These are phyloP conservation scores for Claviceps fusiformis DNA, from an alignment of 2,329 filamentous ascomycete species.

Conservation along the genomic window DNA sequence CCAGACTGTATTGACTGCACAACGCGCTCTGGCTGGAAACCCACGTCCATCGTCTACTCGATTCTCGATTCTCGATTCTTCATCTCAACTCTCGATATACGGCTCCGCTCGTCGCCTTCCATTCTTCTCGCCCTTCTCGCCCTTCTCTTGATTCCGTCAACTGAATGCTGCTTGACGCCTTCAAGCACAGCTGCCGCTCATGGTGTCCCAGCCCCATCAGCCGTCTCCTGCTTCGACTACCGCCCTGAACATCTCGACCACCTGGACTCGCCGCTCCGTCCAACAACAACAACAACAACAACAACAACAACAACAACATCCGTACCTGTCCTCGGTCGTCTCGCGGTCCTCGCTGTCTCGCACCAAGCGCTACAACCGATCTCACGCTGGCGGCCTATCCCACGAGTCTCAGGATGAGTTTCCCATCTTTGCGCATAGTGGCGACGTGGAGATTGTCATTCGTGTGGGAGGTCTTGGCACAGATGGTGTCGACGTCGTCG, in stretches of 20 bases:
- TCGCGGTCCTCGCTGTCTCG: slow-evolving; percentile 47
- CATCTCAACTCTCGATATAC: not conserved
- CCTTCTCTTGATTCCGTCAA: not conserved
- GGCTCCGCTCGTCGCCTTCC: not conserved
- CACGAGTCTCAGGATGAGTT: slow-evolving; percentile 78
- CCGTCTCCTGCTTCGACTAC: slow-evolving; percentile 8
- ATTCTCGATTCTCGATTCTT: not conserved
- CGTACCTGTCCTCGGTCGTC: slow-evolving; percentile 34
- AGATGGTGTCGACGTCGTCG: slow-evolving; percentile 32
- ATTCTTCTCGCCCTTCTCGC: no score
- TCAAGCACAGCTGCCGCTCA: slow-evolving; percentile 20
- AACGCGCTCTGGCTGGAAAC: no score
- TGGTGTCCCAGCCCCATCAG: slow-evolving; percentile 51
- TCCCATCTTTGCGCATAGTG: slow-evolving; percentile 76
- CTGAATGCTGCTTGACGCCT: not conserved
- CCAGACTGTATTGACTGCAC: no score
- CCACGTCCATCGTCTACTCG: not conserved
- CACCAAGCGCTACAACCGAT: slow-evolving; percentile 62
- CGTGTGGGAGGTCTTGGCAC: slow-evolving; percentile 44
- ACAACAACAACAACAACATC: not conserved
- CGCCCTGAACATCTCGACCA: not conserved
- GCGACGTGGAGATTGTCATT: slow-evolving; percentile 84
- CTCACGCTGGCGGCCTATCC: slow-evolving; percentile 59
- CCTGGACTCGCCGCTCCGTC: not conserved
- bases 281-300: not conserved